A percentile compares a stretch with the other conserved stretches of the same genome.
Evolutionary conservation across 257 asterid species (phyloP).

Genomic region (Ocimum tenuiflorum): DNA sequence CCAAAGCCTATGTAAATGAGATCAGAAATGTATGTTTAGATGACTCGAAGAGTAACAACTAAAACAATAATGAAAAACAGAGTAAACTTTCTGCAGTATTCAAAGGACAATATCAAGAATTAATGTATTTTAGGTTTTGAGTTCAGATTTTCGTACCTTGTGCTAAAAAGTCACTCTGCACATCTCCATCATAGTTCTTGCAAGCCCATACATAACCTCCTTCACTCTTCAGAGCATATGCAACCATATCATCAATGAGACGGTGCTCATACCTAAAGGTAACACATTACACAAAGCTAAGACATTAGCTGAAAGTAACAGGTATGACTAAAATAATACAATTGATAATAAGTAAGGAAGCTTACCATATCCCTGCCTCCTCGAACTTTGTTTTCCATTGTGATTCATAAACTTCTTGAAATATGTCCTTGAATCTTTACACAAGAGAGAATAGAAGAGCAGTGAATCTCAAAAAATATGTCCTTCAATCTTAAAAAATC

Average conservation of each 20-base stretch:
- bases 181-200: constrained; percentile 99
- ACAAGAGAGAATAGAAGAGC: neutral
- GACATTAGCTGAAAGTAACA: neutral
- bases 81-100: neutral
- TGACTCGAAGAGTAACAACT: neutral
- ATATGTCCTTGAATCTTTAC: constrained; percentile 92
- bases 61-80: neutral
- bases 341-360: neutral
- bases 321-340: neutral
- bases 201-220: constrained; percentile 99
- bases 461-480: constrained; percentile 57
- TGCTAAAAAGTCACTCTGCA: constrained; percentile 97
- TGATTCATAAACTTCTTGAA: constrained; percentile 87
- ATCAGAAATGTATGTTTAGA: neutral
- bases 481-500: constrained; percentile 65
- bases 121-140: neutral
- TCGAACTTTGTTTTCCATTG: constrained; percentile 83
- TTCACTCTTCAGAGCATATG: constrained; percentile 96
- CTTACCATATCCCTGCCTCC: constrained; percentile 86
- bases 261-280: constrained; percentile 89
- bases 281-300: neutral
- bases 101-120: neutral
- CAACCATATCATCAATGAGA: constrained; percentile 99
- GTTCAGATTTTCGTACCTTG: constrained; percentile 50
- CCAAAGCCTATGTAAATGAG: constrained; percentile 67